Conservation (phyloP, 805 yeast genomes). For the Lachancea waltii region DNA sequence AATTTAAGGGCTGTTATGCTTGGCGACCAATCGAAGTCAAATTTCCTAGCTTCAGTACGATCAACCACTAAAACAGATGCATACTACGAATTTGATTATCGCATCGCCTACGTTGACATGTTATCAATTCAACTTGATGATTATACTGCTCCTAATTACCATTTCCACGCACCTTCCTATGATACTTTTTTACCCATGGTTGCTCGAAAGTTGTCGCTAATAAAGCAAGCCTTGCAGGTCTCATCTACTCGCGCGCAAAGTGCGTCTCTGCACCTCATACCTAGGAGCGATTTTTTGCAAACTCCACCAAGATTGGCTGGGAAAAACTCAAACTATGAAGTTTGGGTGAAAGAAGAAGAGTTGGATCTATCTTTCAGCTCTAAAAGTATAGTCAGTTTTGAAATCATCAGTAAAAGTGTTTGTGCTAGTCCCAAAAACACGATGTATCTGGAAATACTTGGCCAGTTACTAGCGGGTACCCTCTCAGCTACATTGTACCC, state of each 20-base stretch:
- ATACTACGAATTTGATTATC: slow-evolving; percentile 42
- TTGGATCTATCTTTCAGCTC: slow-evolving; percentile 21
- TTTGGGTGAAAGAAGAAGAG: slow-evolving; percentile 46
- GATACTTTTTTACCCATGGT: slow-evolving; percentile 34
- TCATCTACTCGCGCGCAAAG: slow-evolving; percentile 24
- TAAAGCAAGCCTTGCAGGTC: slow-evolving; percentile 23
- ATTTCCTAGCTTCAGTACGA: background rate
- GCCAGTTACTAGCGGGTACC: slow-evolving; percentile 39
- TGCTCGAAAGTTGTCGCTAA: slow-evolving; percentile 24
- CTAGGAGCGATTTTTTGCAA: slow-evolving; percentile 25
- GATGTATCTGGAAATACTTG: slow-evolving; percentile 48
- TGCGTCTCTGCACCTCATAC: slow-evolving; percentile 31
- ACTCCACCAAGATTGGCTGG: slow-evolving; percentile 35
- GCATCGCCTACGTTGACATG: slow-evolving; percentile 12
- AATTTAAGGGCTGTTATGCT: slow-evolving; percentile 35
- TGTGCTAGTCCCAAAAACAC: slow-evolving; percentile 34
- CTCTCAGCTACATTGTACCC: slow-evolving; percentile 43
- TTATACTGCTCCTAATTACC: background rate
- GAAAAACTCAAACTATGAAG: slow-evolving; percentile 35
- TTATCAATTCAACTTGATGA: background rate
- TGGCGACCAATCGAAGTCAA: slow-evolving; percentile 22
- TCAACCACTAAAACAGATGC: slow-evolving; percentile 28
- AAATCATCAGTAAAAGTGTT: slow-evolving; percentile 33
- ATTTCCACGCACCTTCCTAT: slow-evolving; percentile 5
- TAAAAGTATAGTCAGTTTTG: slow-evolving; percentile 41